phyloP scores from a whole-genome alignment of 495 filamentous ascomycete species.

The Xeromyces bisporus region DNA sequence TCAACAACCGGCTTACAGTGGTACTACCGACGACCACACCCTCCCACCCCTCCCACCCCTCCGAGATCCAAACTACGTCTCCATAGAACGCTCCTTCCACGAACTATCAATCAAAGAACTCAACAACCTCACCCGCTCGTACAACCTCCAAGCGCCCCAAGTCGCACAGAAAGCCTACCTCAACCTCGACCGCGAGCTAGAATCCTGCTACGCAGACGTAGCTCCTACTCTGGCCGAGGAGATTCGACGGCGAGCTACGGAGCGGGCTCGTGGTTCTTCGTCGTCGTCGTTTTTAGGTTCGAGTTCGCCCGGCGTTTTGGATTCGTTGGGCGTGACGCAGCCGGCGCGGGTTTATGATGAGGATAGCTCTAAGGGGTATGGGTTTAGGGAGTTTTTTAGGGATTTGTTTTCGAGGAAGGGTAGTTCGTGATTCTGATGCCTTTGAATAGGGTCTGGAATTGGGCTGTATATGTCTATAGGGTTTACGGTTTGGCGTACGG shows the following conservation, averaged over 20 bases:
- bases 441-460: conserved; percentile 24
- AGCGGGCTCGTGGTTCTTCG: conserved; percentile 26
- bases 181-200: conserved; percentile 65
- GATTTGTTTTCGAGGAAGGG: conserved; percentile 48
- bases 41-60: conserved; percentile 25
- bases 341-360: conserved; percentile 52
- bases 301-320: conserved; percentile 30
- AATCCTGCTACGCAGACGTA: conserved; percentile 65
- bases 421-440: conserved; percentile 6
- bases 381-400: conserved; percentile 72
- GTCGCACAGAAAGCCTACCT: conserved; percentile 91
- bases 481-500: too few species aligned
- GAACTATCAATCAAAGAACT: conserved; percentile 61
- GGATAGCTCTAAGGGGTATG: conserved; percentile 51
- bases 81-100: conserved; percentile 59
- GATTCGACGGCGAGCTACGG: conserved; percentile 51
- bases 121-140: conserved; percentile 67
- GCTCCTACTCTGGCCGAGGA: conserved; percentile 55
- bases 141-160: conserved; percentile 87
- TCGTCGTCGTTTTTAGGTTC: conserved; percentile 13
- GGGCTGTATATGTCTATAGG: too few species aligned
- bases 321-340: conserved; percentile 33
- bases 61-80: conserved; percentile 35
- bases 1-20: too few species aligned
- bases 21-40: conserved; percentile 6